Conservation (phyloP, 345 rosid genomes). For the Boechera divaricarpa region DNA sequence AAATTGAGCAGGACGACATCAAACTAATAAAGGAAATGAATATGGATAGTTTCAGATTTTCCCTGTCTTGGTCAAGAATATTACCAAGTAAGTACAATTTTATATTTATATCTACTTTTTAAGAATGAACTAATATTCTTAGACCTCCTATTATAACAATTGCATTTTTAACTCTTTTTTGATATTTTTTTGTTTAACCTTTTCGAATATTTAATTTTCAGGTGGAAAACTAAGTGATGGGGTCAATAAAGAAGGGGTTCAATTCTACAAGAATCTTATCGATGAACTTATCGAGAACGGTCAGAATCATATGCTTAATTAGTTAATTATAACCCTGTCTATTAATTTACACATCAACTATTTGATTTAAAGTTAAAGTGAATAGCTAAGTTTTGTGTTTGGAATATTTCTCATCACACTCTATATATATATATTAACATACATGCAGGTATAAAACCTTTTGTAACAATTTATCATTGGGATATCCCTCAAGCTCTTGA, state of each 20-base stretch:
- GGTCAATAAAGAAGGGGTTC: slow-evolving; percentile 47
- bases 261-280: slow-evolving; percentile 53
- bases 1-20: slow-evolving; percentile 49
- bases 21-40: slow-evolving; percentile 45
- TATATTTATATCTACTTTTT: not conserved
- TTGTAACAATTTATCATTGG: slow-evolving; percentile 52
- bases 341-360: too few relatives aligned
- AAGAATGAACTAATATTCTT: too few relatives aligned
- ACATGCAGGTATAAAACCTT: slow-evolving; percentile 49
- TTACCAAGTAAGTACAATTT: slow-evolving; percentile 42
- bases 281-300: slow-evolving; percentile 47
- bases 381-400: not conserved
- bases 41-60: slow-evolving; percentile 50
- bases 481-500: slow-evolving; percentile 54
- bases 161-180: too few relatives aligned
- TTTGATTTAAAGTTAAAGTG: too few relatives aligned
- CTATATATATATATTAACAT: not conserved
- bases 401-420: not conserved
- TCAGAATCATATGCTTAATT: slow-evolving; percentile 1
- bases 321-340: too few relatives aligned
- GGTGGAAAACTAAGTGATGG: slow-evolving; percentile 52
- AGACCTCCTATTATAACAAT: too few relatives aligned
- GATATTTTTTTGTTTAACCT: not conserved
- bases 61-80: slow-evolving; percentile 55
- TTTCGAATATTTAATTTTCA: not conserved